Evolutionary conservation across 2,329 filamentous ascomycete species (phyloP), one percentile per base, ranked within the genome.

Genomic region (Aspergillus tamarii): DNA sequence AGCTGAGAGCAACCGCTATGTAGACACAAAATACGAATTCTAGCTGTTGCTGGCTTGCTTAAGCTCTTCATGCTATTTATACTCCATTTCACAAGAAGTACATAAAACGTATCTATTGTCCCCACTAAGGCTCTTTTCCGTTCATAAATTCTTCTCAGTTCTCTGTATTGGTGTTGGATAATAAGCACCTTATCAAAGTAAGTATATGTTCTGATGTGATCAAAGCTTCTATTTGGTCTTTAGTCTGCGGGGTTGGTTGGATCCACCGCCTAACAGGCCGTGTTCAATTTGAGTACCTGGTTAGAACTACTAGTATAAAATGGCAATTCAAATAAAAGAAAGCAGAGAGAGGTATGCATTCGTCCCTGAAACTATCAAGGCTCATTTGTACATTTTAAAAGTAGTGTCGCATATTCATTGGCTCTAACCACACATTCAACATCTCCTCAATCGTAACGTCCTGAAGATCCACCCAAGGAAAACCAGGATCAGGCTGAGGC

Each of bases 401-500:
- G 43, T 45, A 12, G 43, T 23, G 43, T 45, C n/a, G 43, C n/a
- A 45, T 45, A 45, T 12, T 45, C 43, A 23, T 45, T 45, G 43
- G 43, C 43, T 45, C 48, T 53, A 53, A 54, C 52, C 52, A 54
- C 52, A 32, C 19, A 36, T 54, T 54, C 30, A 54, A 54, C 52
- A 54, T 54, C 52, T 54, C 30, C 52, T 54, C 52, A 54, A 54
- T 54, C 52, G 52, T 54, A 54, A 54, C 30, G 52, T 36, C 52
- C 28, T 54, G 52, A 54, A 54, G 52, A 54, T 36, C 30, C 52
- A 54, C 52, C 52, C 52, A 54, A 36, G 52, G 52, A 36, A 54
- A 54, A 36, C 52, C 52, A 36, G 52, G 30, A 54, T 54, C 30
- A 54, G 52, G 52, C 30, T 54, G 52, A 54, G 52, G 52, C 52